Evolutionary conservation across 2,329 filamentous ascomycete genomes (phyloP), one percentile per base, ranked within the genome.

Genomic region (Sordariomycetes sp.): DNA sequence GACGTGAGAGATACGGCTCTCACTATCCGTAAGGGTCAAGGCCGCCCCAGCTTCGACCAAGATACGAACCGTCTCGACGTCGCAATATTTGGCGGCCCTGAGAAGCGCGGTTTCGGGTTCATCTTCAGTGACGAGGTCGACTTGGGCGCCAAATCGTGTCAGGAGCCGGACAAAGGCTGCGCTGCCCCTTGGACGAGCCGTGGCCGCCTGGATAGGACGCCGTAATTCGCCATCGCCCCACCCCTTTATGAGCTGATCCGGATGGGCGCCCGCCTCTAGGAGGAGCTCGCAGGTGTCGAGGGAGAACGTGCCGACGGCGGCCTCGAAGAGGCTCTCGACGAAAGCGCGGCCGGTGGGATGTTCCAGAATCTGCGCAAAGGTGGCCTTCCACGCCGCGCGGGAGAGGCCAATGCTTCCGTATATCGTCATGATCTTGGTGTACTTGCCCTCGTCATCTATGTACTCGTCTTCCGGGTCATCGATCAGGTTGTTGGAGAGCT

Each of bases 401-500:
- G 54, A 37, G 10, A 55, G 35, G 35, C 43, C 37, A 16, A 55
- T 25, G 16, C 22, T 37, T 22, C 54, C 10, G 32, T 25, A 55
- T 40, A 48, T 32, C 12, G 16, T n/a, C n/a, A 55, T 34, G 37
- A 48, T 48, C 37, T 55, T 55, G 37, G 54, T 55, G 37, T 55
- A 46, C 40, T 55, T 55, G 20, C 54, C 54, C 12, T 46, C n/a
- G 1, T 55, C 35, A 37, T 55, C 54, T 2, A 55, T 20, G 32
- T 25, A 55, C 40, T 46, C 24, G 18, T 55, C 54, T 8, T 55
- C 54, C 22, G 46, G 35, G 37, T 55, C 54, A 18, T 46, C 37
- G 25, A 55, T 55, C 1, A 55, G 54, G 24, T 55, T 48, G 24
- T 55, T 55, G 8, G 54, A 46, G 14, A 55, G 54, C 40, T 55